A percentile compares a stretch with the other conserved stretches of the same genome.
These are phyloP conservation scores for Colletotrichum sp. DNA, from an alignment of 2,329 filamentous ascomycete genomes.

Conservation along the genomic window DNA sequence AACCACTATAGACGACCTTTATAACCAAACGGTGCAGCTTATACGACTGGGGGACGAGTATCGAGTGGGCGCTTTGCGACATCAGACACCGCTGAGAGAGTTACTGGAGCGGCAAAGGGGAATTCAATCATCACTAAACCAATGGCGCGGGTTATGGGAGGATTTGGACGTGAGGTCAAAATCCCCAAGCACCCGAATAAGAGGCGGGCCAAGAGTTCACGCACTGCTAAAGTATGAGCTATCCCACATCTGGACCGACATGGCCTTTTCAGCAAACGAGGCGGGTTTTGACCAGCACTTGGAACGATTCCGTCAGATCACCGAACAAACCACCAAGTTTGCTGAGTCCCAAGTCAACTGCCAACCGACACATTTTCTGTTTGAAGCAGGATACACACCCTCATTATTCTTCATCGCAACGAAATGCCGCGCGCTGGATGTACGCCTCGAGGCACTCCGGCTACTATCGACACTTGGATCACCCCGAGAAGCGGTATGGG, in stretches of 20 bases:
- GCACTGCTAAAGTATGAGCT: background rate
- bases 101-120: background rate
- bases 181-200: background rate
- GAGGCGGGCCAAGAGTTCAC: background rate
- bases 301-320: constrained; percentile 29
- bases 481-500: constrained; percentile 22
- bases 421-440: constrained; percentile 29
- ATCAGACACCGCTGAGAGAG: background rate
- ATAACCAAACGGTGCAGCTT: background rate
- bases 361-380: background rate
- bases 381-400: background rate
- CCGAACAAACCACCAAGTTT: constrained; percentile 30
- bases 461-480: constrained; percentile 21
- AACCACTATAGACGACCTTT: background rate
- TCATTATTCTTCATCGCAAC: background rate
- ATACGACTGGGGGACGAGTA: background rate
- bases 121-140: background rate
- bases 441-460: constrained; percentile 40
- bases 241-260: background rate
- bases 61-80: background rate
- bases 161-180: background rate
- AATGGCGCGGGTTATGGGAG: background rate
- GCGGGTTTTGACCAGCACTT: background rate
- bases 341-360: background rate
- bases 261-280: background rate